Conservation (phyloP, 2,329 filamentous ascomycete species). For the Fusarium albosuccineum region DNA sequence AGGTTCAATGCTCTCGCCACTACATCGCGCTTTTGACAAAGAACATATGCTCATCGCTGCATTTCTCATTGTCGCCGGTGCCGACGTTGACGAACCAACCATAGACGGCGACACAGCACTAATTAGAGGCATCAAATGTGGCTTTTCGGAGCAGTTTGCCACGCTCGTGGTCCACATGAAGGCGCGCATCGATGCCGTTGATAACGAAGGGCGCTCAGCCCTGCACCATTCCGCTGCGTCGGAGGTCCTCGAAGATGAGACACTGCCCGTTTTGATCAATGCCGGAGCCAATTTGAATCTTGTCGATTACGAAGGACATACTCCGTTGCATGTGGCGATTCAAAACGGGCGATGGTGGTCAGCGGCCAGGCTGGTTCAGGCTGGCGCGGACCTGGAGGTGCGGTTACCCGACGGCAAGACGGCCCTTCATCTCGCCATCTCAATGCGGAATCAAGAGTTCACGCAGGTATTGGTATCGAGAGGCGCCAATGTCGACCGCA, state of each 20-base stretch:
- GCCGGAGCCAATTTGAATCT: slow-evolving; percentile 44
- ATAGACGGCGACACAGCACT: slow-evolving; percentile 44
- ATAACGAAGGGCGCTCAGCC: slow-evolving; percentile 43
- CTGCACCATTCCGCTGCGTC: slow-evolving; percentile 47
- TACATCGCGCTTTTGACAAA: slow-evolving; percentile 46
- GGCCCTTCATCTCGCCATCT: slow-evolving; percentile 45
- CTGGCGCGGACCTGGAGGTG: slow-evolving; percentile 45
- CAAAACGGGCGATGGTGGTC: slow-evolving; percentile 42
- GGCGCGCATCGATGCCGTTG: slow-evolving; percentile 41
- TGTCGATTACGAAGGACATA: slow-evolving; percentile 44
- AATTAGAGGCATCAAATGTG: slow-evolving; percentile 46
- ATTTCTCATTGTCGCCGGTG: slow-evolving; percentile 46
- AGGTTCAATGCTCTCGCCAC: slow-evolving; percentile 45
- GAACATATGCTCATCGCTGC: slow-evolving; percentile 45
- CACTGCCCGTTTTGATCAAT: slow-evolving; percentile 39
- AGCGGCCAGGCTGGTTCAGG: slow-evolving; percentile 43
- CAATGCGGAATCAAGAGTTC: slow-evolving; percentile 47
- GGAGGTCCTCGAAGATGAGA: slow-evolving; percentile 46
- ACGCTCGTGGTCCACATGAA: slow-evolving; percentile 43
- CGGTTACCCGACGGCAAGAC: slow-evolving; percentile 45
- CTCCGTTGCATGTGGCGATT: slow-evolving; percentile 44
- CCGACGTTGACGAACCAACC: slow-evolving; percentile 46
- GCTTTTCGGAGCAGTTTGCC: slow-evolving; percentile 47
- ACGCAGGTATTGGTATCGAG: slow-evolving; percentile 45
- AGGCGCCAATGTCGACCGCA: slow-evolving; percentile 44